These are phyloP conservation scores for Nemania sp. DNA, from an alignment of 2,329 filamentous ascomycete species.

Conservation along the genomic window DNA sequence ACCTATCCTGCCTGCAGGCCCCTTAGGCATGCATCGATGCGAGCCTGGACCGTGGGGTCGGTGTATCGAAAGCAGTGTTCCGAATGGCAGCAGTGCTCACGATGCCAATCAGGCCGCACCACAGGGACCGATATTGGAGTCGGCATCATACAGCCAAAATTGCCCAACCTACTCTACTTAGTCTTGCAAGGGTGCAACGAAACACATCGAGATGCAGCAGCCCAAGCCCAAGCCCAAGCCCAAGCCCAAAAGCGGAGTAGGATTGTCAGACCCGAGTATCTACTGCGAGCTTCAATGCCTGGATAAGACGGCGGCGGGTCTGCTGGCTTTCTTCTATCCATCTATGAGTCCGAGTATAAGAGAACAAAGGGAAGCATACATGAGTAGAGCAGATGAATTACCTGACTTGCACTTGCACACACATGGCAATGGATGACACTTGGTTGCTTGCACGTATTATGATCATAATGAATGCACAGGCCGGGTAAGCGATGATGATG, in stretches of 20 bases:
- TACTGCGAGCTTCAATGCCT: not conserved
- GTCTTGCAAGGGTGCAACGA: conserved; percentile 15
- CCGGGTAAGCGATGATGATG: not conserved
- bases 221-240: too few species aligned
- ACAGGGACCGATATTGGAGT: conserved; percentile 19
- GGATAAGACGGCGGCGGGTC: too few species aligned
- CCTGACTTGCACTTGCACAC: too few species aligned
- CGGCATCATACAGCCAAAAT: conserved; percentile 20
- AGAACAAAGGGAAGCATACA: not conserved
- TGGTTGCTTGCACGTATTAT: not conserved
- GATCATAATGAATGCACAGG: too few species aligned
- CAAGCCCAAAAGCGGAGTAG: conserved; percentile 26
- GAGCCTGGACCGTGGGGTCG: conserved; percentile 29
- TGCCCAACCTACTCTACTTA: conserved; percentile 8
- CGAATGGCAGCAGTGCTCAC: conserved; percentile 26
- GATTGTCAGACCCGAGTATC: conserved; percentile 14
- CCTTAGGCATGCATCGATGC: conserved; percentile 24
- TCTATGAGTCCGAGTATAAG: not conserved
- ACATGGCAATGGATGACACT: not conserved
- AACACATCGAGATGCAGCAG: conserved; percentile 6
- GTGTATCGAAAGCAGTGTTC: conserved; percentile 22
- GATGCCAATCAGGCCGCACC: conserved; percentile 31
- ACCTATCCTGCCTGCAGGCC: conserved; percentile 23
- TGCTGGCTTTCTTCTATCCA: too few species aligned
- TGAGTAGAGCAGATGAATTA: not conserved